Evolutionary conservation across 106 monocot species (phyloP).

Genomic region (Posidonia australis): DNA sequence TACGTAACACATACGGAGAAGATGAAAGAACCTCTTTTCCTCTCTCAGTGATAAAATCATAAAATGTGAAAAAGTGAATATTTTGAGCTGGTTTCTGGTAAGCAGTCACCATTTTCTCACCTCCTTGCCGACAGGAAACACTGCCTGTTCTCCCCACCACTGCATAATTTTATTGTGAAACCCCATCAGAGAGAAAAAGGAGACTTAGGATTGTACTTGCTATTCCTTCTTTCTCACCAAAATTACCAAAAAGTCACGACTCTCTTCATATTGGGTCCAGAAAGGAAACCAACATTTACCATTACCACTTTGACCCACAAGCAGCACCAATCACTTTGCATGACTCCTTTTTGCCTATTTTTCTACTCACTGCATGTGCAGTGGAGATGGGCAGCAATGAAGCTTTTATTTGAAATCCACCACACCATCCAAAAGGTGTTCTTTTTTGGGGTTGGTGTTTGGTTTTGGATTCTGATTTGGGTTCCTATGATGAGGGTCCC

Average conservation of each 20-base stretch:
- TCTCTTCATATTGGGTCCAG: background rate
- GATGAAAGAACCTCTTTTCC: background rate
- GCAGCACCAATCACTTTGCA: background rate
- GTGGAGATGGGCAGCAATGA: background rate
- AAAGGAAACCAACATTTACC: background rate
- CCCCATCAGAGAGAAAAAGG: background rate
- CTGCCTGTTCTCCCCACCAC: constrained; percentile 2
- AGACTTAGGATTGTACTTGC: background rate
- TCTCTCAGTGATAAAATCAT: background rate
- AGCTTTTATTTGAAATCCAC: background rate
- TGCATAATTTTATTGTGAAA: background rate
- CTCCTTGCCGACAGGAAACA: constrained; percentile 4
- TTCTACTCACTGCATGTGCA: background rate
- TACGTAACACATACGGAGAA: too few relatives aligned
- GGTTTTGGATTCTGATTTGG: background rate
- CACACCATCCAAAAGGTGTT: too few relatives aligned
- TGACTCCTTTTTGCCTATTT: background rate
- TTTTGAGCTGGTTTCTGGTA: background rate
- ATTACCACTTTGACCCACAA: background rate
- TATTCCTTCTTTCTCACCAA: background rate
- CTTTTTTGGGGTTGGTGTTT: too few relatives aligned
- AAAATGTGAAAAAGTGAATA: background rate
- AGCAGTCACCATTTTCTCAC: background rate
- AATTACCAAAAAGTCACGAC: background rate
- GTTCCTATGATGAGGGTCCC: background rate